Base-by-base conservation (phyloP, 1,284 basidiomycete species). In the Lignosus rhinocerotis region DNA sequence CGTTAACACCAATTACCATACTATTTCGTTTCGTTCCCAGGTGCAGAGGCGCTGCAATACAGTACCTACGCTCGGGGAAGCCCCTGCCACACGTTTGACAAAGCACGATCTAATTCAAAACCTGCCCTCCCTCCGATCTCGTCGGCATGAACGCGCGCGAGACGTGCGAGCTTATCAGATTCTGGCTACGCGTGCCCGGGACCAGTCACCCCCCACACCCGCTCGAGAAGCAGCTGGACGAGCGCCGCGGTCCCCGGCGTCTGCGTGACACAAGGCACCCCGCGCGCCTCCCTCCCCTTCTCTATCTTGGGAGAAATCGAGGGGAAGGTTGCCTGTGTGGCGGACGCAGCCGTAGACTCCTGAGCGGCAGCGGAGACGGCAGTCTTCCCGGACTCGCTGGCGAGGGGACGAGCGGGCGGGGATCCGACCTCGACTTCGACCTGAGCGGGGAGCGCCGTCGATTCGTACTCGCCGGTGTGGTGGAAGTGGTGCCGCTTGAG, bases 221-320 rank as follows among this genome's bases (percentile, higher is more conserved):
- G 77, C 58, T 76, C 65, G 12, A 81, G 65, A 61, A 90, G 65
- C 11, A 85, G 59, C 30, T 72, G 65, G 17, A 88, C 63, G 43
- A 90, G 74, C 0, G 59, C 70, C 30, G 73, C 72, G 10, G 79
- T 73, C 4, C 88, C 88, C 16, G 88, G 88, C 8, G 87, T 90
- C 43, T 73, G 60, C 30, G 74, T 74, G 31, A 90, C 67, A 58
- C 83, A 84, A 32, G 76, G 69, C n/a, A 90, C 76, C 9, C 83
- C 85, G 14, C 56, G 59, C 11, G 53, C 59, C 14, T 62, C 59
- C 32, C 33, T 49, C 33, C 19, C 45, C 58, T 53, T 38, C 11
- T 48, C 25, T 4, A 4, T 25, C 25, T 25, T 25, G 25, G 25
- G 2, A 25, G 25, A 25, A 4, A 25, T 25, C 25, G 25, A 4